Conservation (phyloP, 116 monocot species). For the Thalassia testudinum region DNA sequence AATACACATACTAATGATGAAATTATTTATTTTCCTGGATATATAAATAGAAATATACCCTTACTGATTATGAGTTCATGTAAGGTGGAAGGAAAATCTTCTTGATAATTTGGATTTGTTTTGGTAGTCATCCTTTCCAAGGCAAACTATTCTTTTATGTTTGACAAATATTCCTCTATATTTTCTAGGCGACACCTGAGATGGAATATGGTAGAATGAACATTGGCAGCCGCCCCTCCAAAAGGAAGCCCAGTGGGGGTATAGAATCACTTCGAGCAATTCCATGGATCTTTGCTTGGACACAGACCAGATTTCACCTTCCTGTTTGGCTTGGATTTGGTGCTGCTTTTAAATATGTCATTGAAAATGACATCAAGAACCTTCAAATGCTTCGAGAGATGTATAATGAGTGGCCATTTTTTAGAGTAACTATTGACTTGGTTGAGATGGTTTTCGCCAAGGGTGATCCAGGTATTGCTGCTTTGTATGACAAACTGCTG, state of each 20-base stretch:
- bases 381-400: slow-evolving; percentile 42
- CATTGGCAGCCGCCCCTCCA: slow-evolving; percentile 90
- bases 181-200: slow-evolving; percentile 85
- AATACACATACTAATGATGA: no score
- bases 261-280: slow-evolving; percentile 78
- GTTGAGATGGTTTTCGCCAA: slow-evolving; percentile 99
- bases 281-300: slow-evolving; percentile 99
- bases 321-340: slow-evolving; percentile 84
- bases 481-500: slow-evolving; percentile 86
- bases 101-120: no score
- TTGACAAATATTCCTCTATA: no score
- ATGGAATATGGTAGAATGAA: slow-evolving; percentile 97
- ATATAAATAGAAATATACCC: no score
- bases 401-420: slow-evolving; percentile 96
- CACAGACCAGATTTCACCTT: slow-evolving; percentile 72
- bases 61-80: no score
- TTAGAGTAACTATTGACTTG: slow-evolving; percentile 91
- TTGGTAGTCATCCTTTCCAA: no score
- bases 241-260: slow-evolving; percentile 91
- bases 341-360: slow-evolving; percentile 54
- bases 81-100: no score
- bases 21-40: no score
- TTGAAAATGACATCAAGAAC: slow-evolving; percentile 51
- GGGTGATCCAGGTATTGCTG: slow-evolving; percentile 82
- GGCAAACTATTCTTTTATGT: no score